Base-by-base conservation (phyloP, 2,329 filamentous ascomycete species). In the Phialophora chinensis region DNA sequence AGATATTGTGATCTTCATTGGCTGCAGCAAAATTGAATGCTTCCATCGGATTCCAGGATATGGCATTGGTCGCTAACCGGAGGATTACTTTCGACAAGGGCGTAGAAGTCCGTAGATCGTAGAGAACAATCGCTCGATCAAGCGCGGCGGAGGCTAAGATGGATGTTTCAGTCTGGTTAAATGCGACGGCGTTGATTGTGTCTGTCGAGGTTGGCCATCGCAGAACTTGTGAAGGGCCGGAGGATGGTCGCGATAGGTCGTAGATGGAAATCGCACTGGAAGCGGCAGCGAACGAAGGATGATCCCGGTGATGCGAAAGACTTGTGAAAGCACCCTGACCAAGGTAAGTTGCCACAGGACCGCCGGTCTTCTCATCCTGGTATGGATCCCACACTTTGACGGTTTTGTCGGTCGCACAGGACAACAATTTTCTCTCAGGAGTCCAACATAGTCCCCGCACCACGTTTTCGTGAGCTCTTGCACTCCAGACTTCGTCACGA, bases 31-130 rank as follows among this genome's bases (percentile, higher is more conserved):
- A 90, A 80, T 98, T 97, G 84, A 96, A 96, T 7, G 93, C 91
- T 78, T 97, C 93, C 90, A 97, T 95, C 0, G 95, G 95, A 72
- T 97, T 97, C 92, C 94, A 99, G 52, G 90, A 86, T 60, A 97
- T 85, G 57, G 89, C 86, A 80, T 97, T 97, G 66, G 88, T 90
- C 44, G 93, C 88, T 72, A 99, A 90, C 61, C 87, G 91, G 71
- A 98, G 86, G 12, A 93, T 85, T 0, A 91, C 90, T 75, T 93
- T 93, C 69, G 91, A 86, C 20, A 98, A 83, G 11, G 95, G 91
- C 44, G 89, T 91, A 4, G 89, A 90, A 12, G 94, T 97, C 60
- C 95, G 89, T 54, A 98, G 84, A 76, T 99, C 95, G 79, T 97
- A 98, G 68, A 99, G 86, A 50, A 97, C 89, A 67, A 99, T 82